Conservation (phyloP, 169 alveolate species). For the Cryptosporidium tyzzeri region DNA sequence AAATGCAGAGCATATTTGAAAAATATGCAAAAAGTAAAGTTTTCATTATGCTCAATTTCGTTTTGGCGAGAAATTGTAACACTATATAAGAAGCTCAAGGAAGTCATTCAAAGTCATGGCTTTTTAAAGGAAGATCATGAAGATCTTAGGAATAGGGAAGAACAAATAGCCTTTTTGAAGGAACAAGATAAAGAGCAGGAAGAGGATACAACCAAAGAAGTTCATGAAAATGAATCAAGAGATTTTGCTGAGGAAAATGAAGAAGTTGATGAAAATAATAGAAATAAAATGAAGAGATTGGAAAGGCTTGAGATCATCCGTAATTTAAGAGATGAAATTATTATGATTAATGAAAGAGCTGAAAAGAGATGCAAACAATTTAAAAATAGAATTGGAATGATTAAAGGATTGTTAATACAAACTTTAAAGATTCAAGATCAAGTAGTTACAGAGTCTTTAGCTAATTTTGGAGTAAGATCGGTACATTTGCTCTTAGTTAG, state of each 20-base stretch:
- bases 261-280: background rate
- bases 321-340: conserved; percentile 54
- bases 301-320: conserved; percentile 67
- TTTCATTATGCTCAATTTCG: conserved; percentile 14
- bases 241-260: conserved; percentile 3
- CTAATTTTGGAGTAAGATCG: conserved; percentile 55
- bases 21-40: conserved; percentile 52
- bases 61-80: conserved; percentile 48
- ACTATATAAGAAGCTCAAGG: conserved; percentile 49
- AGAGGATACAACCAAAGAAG: background rate
- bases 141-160: conserved; percentile 17
- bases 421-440: conserved; percentile 58
- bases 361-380: conserved; percentile 31
- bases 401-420: conserved; percentile 60
- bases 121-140: conserved; percentile 46
- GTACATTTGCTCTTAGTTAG: conserved; percentile 55
- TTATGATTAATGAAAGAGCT: conserved; percentile 47
- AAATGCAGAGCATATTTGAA: conserved; percentile 47
- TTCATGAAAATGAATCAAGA: background rate
- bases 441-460: conserved; percentile 30
- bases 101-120: conserved; percentile 29
- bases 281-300: conserved; percentile 12
- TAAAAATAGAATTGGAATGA: conserved; percentile 47
- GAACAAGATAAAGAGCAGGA: conserved; percentile 23
- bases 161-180: conserved; percentile 14